Evolutionary conservation across 208 protist species (phyloP).

Genomic region (Crithidia expoeki): DNA sequence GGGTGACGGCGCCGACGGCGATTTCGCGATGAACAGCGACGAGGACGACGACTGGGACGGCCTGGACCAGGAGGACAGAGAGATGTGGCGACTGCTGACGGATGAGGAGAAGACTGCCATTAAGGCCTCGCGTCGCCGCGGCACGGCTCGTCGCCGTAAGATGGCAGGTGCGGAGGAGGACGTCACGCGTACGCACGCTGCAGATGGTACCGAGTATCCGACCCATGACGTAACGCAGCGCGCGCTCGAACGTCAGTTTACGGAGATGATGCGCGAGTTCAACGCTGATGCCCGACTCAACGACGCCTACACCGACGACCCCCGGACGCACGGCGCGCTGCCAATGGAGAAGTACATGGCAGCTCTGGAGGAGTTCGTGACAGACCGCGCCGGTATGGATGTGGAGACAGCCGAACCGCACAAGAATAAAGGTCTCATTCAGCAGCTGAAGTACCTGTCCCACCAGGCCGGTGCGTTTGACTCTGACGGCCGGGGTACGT

Average conservation of each 20-base stretch:
- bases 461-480: constrained; percentile 65
- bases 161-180: not conserved
- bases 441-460: constrained; percentile 73
- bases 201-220: constrained; percentile 43
- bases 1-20: constrained; percentile 27
- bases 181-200: constrained; percentile 30
- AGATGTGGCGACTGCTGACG: constrained; percentile 51
- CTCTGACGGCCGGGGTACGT: constrained; percentile 56
- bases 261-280: constrained; percentile 79
- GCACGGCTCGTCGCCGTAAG: constrained; percentile 38
- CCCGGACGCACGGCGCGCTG: constrained; percentile 76
- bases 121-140: constrained; percentile 35
- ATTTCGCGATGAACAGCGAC: constrained; percentile 24
- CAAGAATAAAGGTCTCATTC: constrained; percentile 83
- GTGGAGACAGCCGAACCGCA: constrained; percentile 65
- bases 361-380: constrained; percentile 84
- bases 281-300: constrained; percentile 69
- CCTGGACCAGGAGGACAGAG: constrained; percentile 27
- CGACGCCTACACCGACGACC: constrained; percentile 78
- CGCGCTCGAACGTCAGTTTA: constrained; percentile 69
- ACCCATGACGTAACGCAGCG: constrained; percentile 61
- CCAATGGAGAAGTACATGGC: constrained; percentile 74
- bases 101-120: constrained; percentile 57
- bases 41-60: constrained; percentile 24
- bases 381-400: constrained; percentile 71